Percentiles rank a stretch among this genome's conserved stretches.
phyloP scores from a whole-genome alignment of 306 rosid species.

The Rosa multiflora region DNA sequence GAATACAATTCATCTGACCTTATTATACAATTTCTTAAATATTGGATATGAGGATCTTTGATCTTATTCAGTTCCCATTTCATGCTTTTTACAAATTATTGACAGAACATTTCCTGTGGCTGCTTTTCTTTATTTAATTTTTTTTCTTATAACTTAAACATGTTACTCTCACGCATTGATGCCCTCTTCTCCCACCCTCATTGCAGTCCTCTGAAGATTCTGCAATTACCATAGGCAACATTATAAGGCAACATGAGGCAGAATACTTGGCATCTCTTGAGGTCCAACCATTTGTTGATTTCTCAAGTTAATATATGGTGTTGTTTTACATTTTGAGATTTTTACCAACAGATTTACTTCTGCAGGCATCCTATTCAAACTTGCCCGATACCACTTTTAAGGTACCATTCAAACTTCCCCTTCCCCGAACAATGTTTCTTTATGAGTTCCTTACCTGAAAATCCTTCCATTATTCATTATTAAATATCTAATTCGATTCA shows the following conservation, averaged over 20 bases:
- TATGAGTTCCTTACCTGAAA: too few relatives aligned
- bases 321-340: neutral
- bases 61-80: neutral
- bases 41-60: neutral
- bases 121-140: neutral
- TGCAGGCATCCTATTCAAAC: conserved; percentile 86
- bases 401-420: too few relatives aligned
- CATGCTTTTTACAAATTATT: neutral
- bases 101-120: neutral
- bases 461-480: too few relatives aligned
- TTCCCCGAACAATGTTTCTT: too few relatives aligned
- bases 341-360: conserved; percentile 35
- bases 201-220: conserved; percentile 87
- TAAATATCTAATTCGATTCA: too few relatives aligned
- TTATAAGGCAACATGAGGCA: conserved; percentile 88
- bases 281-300: conserved; percentile 47
- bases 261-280: conserved; percentile 89
- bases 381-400: too few relatives aligned
- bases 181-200: neutral
- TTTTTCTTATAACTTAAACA: neutral
- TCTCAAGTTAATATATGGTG: conserved; percentile 3
- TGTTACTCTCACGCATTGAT: neutral
- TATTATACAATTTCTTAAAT: neutral
- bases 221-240: conserved; percentile 63
- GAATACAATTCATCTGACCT: neutral